Conservation (phyloP, 306 rosid species). For the Cyamopsis tetragonoloba region DNA sequence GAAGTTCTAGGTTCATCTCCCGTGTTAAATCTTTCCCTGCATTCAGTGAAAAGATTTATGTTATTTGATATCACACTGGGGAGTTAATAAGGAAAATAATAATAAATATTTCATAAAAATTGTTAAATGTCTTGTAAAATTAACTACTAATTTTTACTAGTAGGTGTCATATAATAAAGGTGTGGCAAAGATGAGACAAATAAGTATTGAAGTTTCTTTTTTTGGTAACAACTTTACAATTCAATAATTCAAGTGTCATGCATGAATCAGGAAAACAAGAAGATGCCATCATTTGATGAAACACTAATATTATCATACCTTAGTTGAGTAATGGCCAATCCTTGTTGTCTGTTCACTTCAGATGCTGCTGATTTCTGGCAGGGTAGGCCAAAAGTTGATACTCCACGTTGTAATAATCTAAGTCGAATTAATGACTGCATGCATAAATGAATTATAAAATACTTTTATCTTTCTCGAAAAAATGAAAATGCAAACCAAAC, state of each 20-base stretch:
- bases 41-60: conserved; percentile 12
- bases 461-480: too few species aligned
- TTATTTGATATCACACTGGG: not conserved
- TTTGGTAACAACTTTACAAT: too few species aligned
- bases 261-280: not conserved
- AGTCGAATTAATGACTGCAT: conserved; percentile 71
- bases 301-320: conserved; percentile 46
- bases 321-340: conserved; percentile 48
- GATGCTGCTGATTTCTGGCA: conserved; percentile 1
- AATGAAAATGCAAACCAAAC: too few species aligned
- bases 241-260: not conserved
- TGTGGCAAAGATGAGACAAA: not conserved
- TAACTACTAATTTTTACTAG: too few species aligned
- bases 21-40: conserved; percentile 59
- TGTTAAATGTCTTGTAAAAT: too few species aligned
- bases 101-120: too few species aligned
- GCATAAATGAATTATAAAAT: too few species aligned
- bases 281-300: not conserved
- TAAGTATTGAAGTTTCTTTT: not conserved
- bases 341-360: conserved; percentile 37
- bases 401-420: conserved; percentile 50
- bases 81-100: too few species aligned
- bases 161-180: too few species aligned
- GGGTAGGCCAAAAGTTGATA: conserved; percentile 35
- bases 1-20: conserved; percentile 21